These are phyloP conservation scores for Rosa persica DNA, from an alignment of 306 rosid genomes.

Conservation along the genomic window DNA sequence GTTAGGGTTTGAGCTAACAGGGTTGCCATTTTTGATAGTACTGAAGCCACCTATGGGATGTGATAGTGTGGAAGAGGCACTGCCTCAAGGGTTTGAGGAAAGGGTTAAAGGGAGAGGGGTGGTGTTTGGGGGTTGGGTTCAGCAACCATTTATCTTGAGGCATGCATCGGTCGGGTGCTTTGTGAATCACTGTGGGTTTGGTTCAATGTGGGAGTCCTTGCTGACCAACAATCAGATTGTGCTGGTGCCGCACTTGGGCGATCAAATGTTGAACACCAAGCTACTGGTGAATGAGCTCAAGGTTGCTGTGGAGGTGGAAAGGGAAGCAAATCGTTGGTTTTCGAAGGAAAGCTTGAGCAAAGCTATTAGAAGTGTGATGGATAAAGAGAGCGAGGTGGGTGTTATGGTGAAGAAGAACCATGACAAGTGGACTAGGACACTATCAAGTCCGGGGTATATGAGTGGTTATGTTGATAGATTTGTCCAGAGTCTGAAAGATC, in stretches of 20 bases:
- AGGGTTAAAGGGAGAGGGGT: slow-evolving; percentile 48
- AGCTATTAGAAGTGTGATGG: slow-evolving; percentile 50
- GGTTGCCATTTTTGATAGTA: slow-evolving; percentile 47
- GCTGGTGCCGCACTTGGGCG: slow-evolving; percentile 45
- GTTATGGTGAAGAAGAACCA: slow-evolving; percentile 43
- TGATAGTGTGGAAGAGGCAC: slow-evolving; percentile 40
- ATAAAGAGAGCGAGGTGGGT: slow-evolving; percentile 41
- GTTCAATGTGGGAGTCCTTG: slow-evolving; percentile 73
- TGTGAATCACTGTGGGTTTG: slow-evolving; percentile 72
- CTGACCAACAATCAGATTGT: slow-evolving; percentile 54
- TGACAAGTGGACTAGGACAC: slow-evolving; percentile 29
- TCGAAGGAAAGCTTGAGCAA: slow-evolving; percentile 47
- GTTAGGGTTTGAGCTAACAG: slow-evolving; percentile 50
- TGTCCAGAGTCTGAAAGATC: slow-evolving; percentile 25
- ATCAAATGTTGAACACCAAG: slow-evolving; percentile 57
- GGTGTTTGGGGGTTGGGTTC: slow-evolving; percentile 58
- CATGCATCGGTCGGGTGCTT: slow-evolving; percentile 57
- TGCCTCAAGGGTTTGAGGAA: slow-evolving; percentile 56
- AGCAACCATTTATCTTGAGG: slow-evolving; percentile 51
- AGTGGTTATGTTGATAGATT: slow-evolving; percentile 43
- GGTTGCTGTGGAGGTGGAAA: slow-evolving; percentile 53
- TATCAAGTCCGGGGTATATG: slow-evolving; percentile 28
- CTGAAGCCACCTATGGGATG: slow-evolving; percentile 48
- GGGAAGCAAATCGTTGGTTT: slow-evolving; percentile 40
- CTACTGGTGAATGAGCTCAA: slow-evolving; percentile 43